Evolutionary conservation across 805 yeast species (phyloP), one percentile per base, ranked within the genome.

Genomic region (Clavispora santaluciae): DNA sequence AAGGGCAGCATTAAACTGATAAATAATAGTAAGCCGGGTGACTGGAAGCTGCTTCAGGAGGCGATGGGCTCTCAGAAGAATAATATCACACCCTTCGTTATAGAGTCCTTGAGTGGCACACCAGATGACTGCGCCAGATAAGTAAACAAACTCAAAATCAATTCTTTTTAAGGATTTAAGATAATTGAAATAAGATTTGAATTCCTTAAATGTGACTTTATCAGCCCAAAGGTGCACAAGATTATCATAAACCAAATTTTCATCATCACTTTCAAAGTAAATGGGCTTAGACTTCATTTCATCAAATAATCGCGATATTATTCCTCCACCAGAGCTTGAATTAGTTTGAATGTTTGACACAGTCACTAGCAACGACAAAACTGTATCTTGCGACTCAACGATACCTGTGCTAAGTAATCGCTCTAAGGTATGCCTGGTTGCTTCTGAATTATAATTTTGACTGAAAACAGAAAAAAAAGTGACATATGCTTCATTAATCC

Each of bases 401-500:
- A 28, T n/a, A 12, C 31, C 31, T 9, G 20, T 15, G 9, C 31
- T 20, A 15, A 28, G 5, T 20, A 28, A 28, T 11, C 31, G 18
- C 3, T 15, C 31, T 2, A 28, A 4, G 10, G 31, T 11, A 28
- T 28, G 20, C n/a, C 16, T 28, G 12, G 8, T 28, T 9, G 18
- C 31, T 28, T 28, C 20, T 3, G 12, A 16, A 8, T 28, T 28
- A 20, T 28, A 28, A 6, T 28, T 73, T 36, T 72, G 75, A 16
- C 67, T 51, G 39, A 61, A 66, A 4, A 61, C 52, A 2, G 76
- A 80, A 45, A 74, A 44, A 3, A 70, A 58, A 17, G 60, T 49
- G 24, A 69, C 60, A 44, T 74, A 76, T 22, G 60, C 48, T 45
- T 70, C 72, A 45, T 72, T 72, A 7, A 73, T 63, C 18, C 52